Evolutionary conservation across 2,329 filamentous ascomycete species (phyloP), one percentile per base, ranked within the genome.

Genomic region (Metarhizium rileyi): DNA sequence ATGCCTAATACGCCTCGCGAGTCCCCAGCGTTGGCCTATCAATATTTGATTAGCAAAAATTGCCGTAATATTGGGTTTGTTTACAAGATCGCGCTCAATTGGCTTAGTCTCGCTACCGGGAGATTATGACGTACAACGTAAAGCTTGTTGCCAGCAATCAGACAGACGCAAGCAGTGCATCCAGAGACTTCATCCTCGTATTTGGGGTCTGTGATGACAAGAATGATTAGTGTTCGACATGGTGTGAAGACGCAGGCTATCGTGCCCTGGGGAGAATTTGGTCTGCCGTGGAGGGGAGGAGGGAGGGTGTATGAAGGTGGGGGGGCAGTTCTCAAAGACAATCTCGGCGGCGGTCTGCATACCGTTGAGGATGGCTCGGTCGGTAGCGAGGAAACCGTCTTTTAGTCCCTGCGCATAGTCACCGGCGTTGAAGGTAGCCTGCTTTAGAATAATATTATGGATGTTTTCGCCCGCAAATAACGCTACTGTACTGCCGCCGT

Each of bases 141-240:
- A 67, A 98, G 90, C 72, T 94, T 95, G 67, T 93, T 84, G 61
- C 85, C 83, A 38, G 87, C 91, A 59, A 97, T 83, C 61, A 98
- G 75, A 58, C 86, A 85, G 58, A 95, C 91, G 47, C 93, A 93
- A 48, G 93, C 90, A 55, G 93, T 98, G 73, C 93, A 98, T 57
- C 93, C 93, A 53, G 93, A 98, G 50, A 97, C 90, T 70, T 98
- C 93, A 62, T 97, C 91, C 66, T 95, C 89, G 66, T 97, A 97
- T 69, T 87, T 88, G 57, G 93, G 89, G 70, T 98, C 93, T 98
- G 69, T 48, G 43, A 6, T 10, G 20, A 30, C 27, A 28, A 36
- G 43, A 46, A 50, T 8, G 10, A 43, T 52, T 47, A 55, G 52
- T 23, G 28, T 46, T 40, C 18, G 12, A n/a, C 20, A 38, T 20